Conservation (phyloP, 345 rosid species). For the Dovyalis caffra region DNA sequence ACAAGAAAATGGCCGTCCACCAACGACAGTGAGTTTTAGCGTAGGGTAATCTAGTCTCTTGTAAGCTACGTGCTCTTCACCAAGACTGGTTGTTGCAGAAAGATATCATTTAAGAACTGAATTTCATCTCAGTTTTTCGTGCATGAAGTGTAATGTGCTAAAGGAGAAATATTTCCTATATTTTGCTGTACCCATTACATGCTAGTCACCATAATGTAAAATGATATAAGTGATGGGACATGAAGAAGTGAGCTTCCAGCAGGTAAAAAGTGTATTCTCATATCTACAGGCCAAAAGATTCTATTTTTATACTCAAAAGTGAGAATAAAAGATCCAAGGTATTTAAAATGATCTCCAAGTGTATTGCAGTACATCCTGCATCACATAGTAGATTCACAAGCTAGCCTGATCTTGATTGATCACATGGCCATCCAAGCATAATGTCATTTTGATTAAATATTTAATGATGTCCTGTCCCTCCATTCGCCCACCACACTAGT, state of each 20-base stretch:
- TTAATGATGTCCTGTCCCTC: no score
- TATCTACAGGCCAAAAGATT: neutral
- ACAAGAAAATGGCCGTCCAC: constrained; percentile 91
- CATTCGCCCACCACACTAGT: no score
- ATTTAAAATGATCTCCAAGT: no score
- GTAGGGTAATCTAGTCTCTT: constrained; percentile 62
- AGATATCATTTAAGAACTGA: constrained; percentile 3
- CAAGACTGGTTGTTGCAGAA: constrained; percentile 55
- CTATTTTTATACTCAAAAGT: no score
- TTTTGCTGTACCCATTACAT: neutral
- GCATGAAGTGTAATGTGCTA: constrained; percentile 2
- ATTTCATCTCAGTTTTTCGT: neutral
- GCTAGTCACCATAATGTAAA: neutral
- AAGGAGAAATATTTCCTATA: neutral
- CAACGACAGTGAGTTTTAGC: constrained; percentile 68
- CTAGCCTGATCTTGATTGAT: no score
- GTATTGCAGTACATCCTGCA: no score
- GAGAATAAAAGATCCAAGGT: no score
- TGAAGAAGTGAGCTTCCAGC: no score
- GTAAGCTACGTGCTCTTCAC: constrained; percentile 76
- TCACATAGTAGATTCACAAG: no score
- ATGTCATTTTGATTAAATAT: no score
- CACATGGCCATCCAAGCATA: no score
- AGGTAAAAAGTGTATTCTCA: neutral
- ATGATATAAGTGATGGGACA: neutral